phyloP scores from a whole-genome alignment of 345 rosid genomes.

The Eucalyptus cloeziana region DNA sequence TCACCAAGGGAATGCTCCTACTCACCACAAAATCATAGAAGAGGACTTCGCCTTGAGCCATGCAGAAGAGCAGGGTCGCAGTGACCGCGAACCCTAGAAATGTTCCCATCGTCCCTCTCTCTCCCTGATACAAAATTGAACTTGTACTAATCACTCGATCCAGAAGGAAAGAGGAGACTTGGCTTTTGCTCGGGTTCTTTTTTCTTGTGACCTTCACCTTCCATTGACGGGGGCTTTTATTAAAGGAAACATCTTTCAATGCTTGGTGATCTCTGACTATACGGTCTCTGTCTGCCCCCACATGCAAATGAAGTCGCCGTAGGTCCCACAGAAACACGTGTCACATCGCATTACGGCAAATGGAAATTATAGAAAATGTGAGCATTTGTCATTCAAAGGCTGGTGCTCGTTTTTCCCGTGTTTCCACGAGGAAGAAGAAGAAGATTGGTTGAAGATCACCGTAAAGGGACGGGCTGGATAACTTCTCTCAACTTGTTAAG shows the following conservation, averaged over 20 bases:
- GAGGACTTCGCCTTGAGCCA: neutral
- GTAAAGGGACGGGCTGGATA: neutral
- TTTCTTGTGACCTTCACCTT: neutral
- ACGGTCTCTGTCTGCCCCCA: neutral
- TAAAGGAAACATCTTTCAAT: neutral
- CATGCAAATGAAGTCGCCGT: neutral
- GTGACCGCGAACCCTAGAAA: neutral
- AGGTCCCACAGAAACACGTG: neutral
- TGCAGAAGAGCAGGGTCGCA: neutral
- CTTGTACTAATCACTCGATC: neutral
- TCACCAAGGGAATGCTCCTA: neutral
- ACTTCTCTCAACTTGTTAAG: neutral
- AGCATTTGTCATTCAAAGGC: neutral
- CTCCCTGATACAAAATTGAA: neutral
- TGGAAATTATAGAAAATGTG: accelerated
- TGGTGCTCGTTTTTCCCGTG: neutral
- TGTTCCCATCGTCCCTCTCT: neutral
- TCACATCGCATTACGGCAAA: neutral
- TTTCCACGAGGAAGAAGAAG: neutral
- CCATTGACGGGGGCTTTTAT: neutral
- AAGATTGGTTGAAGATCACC: neutral
- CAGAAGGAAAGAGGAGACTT: neutral
- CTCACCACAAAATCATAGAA: neutral
- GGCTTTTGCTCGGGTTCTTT: neutral
- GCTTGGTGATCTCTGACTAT: neutral